Percentiles rank a stretch among this genome's conserved stretches.
phyloP scores from a whole-genome alignment of 257 asterid genomes.

The Fraxinus anomala region DNA sequence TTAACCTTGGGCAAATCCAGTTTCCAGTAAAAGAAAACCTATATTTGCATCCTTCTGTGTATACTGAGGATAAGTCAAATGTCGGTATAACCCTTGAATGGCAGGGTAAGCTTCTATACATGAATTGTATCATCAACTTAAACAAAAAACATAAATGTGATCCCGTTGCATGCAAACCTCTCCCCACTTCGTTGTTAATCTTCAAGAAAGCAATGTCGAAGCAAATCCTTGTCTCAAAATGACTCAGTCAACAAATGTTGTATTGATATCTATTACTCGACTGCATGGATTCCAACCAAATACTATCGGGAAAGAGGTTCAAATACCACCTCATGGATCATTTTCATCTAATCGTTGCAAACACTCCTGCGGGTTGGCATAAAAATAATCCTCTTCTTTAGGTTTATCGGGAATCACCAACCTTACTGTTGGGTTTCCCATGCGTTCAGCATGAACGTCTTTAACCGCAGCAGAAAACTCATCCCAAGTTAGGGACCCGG shows the following conservation, averaged over 20 bases:
- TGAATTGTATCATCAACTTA: constrained; percentile 48
- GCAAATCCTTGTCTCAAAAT: constrained; percentile 28
- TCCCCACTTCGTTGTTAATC: constrained; percentile 22
- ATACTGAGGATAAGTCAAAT: constrained; percentile 37
- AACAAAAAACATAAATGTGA: constrained; percentile 21
- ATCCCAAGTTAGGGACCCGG: constrained; percentile 73
- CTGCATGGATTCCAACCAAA: constrained; percentile 30
- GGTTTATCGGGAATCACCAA: constrained; percentile 85
- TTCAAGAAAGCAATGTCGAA: constrained; percentile 32
- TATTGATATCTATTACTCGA: constrained; percentile 26
- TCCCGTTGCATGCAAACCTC: constrained; percentile 1
- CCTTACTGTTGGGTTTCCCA: constrained; percentile 81
- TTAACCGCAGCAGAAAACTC: constrained; percentile 84
- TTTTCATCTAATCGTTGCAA: constrained; percentile 54
- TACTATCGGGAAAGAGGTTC: constrained; percentile 29
- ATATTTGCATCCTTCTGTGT: constrained; percentile 39
- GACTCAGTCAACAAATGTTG: constrained; percentile 26
- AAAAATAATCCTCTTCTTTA: constrained; percentile 96
- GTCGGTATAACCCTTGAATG: constrained; percentile 50
- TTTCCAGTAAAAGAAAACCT: not conserved
- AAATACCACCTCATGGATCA: constrained; percentile 41
- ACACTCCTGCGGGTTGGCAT: constrained; percentile 92
- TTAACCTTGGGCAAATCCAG: constrained; percentile 23
- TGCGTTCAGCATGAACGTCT: constrained; percentile 63
- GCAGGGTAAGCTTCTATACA: constrained; percentile 70